phyloP scores from a whole-genome alignment of 768 basidiomycete species.

The Suillus lakei region DNA sequence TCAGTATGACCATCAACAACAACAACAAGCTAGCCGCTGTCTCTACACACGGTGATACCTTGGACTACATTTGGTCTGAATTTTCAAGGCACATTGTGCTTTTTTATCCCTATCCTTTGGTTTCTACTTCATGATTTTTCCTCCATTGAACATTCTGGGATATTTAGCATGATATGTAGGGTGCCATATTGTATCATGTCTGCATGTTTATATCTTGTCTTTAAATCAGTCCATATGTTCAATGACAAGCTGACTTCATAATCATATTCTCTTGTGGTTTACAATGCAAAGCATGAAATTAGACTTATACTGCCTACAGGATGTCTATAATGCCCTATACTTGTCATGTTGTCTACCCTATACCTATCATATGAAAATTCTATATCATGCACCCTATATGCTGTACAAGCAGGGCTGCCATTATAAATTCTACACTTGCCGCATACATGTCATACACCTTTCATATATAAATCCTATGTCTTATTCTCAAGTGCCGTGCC shows the following conservation, averaged over 20 bases:
- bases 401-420: neutral
- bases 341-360: neutral
- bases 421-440: neutral
- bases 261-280: neutral
- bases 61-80: slow-evolving; percentile 5
- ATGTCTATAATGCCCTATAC: neutral
- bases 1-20: neutral
- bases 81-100: slow-evolving; percentile 6
- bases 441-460: neutral
- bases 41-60: neutral
- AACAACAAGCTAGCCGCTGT: neutral
- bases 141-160: neutral
- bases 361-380: neutral
- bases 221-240: neutral
- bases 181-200: neutral
- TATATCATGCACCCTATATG: neutral
- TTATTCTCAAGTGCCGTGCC: neutral
- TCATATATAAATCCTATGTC: neutral
- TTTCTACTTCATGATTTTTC: slow-evolving; percentile 6
- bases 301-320: neutral
- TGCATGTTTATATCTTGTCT: neutral
- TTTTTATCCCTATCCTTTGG: slow-evolving; percentile 11
- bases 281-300: neutral
- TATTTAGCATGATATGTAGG: neutral
- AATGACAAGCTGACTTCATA: neutral